Conservation (phyloP, 2,329 filamentous ascomycete genomes). For the Exserohilum turcica region DNA sequence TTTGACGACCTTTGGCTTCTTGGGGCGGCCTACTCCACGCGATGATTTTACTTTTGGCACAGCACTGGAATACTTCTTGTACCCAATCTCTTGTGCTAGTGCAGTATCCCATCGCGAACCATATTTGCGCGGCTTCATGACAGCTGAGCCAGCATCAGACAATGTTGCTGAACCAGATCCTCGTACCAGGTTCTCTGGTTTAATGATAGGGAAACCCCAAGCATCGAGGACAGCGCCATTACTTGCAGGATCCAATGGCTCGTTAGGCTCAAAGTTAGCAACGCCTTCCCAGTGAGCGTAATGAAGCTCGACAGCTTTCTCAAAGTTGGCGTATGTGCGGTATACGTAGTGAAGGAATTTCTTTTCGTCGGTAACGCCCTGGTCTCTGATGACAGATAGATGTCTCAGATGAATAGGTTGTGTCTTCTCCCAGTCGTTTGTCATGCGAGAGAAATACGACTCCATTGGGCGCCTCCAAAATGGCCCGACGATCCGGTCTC, state of each 20-base stretch:
- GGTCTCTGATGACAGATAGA: slow-evolving; percentile 61
- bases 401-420: slow-evolving; percentile 64
- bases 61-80: slow-evolving; percentile 21
- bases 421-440: slow-evolving; percentile 62
- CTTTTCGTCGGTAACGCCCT: slow-evolving; percentile 53
- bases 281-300: slow-evolving; percentile 61
- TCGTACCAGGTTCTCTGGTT: slow-evolving; percentile 25
- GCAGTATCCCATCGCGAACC: slow-evolving; percentile 36
- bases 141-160: slow-evolving; percentile 28
- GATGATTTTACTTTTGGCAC: slow-evolving; percentile 7
- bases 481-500: slow-evolving; percentile 51
- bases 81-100: slow-evolving; percentile 29
- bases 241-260: slow-evolving; percentile 18
- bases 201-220: slow-evolving; percentile 38
- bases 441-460: slow-evolving; percentile 57
- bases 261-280: slow-evolving; percentile 35
- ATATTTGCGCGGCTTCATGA: slow-evolving; percentile 24
- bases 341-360: slow-evolving; percentile 58
- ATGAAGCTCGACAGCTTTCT: slow-evolving; percentile 58
- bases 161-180: slow-evolving; percentile 34
- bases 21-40: not conserved
- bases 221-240: slow-evolving; percentile 21
- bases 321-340: slow-evolving; percentile 59
- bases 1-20: slow-evolving; percentile 1
- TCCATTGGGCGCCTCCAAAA: slow-evolving; percentile 63